A percentile compares a stretch with the other conserved stretches of the same genome.
Evolutionary conservation across 495 filamentous ascomycete genomes (phyloP).

Genomic region (Hypoxylon lienhwacheense): DNA sequence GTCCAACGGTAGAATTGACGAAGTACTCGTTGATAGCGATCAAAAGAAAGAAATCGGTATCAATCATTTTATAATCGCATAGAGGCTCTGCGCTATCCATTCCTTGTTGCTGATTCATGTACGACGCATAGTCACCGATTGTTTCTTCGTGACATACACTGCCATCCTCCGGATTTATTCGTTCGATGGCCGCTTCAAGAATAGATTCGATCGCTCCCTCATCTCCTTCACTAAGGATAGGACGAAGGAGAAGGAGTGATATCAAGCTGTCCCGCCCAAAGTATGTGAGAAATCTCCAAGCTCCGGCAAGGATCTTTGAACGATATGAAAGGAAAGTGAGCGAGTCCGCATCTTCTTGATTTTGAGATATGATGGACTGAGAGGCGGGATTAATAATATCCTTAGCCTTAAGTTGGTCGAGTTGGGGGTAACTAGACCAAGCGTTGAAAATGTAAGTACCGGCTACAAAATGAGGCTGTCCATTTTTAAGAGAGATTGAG

Average conservation of each 20-base stretch:
- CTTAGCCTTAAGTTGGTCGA: conserved; percentile 51
- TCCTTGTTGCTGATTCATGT: conserved; percentile 56
- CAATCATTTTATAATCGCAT: conserved; percentile 67
- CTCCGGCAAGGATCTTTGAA: conserved; percentile 62
- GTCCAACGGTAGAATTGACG: conserved; percentile 49
- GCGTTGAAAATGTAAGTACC: conserved; percentile 62
- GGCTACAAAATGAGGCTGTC: conserved; percentile 48
- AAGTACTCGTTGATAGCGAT: conserved; percentile 63
- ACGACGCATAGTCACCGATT: conserved; percentile 68
- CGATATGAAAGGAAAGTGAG: conserved; percentile 66
- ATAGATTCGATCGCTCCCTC: conserved; percentile 62
- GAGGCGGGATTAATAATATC: conserved; percentile 55
- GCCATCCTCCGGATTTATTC: conserved; percentile 61
- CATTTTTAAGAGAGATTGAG: conserved; percentile 44
- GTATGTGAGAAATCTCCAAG: conserved; percentile 70
- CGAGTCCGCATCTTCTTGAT: conserved; percentile 52
- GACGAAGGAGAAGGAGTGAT: conserved; percentile 57
- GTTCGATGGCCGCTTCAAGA: conserved; percentile 60
- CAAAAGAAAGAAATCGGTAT: conserved; percentile 65
- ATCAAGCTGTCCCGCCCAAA: conserved; percentile 69
- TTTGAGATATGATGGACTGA: conserved; percentile 46
- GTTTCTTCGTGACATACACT: conserved; percentile 66
- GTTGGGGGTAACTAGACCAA: conserved; percentile 63
- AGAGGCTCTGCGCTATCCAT: conserved; percentile 54
- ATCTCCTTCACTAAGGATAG: conserved; percentile 59